These are phyloP conservation scores for Leccinum rimulosum DNA, from an alignment of 768 basidiomycete genomes.

Conservation along the genomic window DNA sequence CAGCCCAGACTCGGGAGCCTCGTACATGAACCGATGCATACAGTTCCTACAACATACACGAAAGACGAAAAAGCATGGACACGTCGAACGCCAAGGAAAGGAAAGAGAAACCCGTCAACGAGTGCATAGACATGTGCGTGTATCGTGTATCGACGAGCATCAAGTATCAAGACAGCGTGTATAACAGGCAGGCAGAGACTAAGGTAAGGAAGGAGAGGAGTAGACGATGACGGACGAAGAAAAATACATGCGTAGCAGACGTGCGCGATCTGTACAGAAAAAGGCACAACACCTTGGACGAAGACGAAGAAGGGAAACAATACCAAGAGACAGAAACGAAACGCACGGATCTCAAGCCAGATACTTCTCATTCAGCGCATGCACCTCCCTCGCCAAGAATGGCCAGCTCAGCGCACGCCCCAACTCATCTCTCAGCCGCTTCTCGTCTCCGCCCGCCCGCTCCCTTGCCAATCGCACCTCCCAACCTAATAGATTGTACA, in stretches of 20 bases:
- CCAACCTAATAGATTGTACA: conserved; percentile 95
- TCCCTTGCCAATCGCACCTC: conserved; percentile 88
- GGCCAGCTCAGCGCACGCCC: conserved; percentile 78
- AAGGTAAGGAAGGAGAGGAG: not conserved
- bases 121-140: not conserved
- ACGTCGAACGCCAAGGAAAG: not conserved
- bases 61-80: not conserved
- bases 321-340: not conserved
- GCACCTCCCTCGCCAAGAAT: conserved; percentile 81
- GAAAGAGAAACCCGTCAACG: not conserved
- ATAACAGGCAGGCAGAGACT: not conserved
- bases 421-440: conserved; percentile 54
- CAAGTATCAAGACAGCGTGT: not conserved
- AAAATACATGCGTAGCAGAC: not conserved
- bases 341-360: conserved; percentile 35
- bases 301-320: not conserved
- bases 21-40: not conserved
- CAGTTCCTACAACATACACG: not conserved
- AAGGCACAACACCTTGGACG: not conserved
- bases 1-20: too few species aligned
- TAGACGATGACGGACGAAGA: not conserved
- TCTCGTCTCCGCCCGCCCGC: conserved; percentile 53
- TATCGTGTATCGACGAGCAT: not conserved
- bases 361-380: conserved; percentile 85
- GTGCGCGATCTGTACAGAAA: not conserved